phyloP scores from a whole-genome alignment of 1,284 basidiomycete genomes.

The Marasmius sp. region DNA sequence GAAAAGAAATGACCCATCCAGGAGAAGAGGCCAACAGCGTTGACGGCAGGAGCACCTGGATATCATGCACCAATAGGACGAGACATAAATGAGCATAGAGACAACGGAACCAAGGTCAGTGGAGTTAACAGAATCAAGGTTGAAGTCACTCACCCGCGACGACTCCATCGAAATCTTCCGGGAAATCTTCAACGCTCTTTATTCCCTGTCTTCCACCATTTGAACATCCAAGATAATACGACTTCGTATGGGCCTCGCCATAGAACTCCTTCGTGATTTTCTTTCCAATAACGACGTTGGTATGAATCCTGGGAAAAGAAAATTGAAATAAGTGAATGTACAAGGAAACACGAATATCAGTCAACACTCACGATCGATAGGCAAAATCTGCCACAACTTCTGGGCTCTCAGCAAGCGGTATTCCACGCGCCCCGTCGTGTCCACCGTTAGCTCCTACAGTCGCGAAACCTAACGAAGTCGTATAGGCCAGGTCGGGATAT shows the following conservation, averaged over 20 bases:
- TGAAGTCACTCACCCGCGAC: constrained; percentile 10
- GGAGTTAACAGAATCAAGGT: no score
- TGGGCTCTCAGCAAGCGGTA: constrained; percentile 4
- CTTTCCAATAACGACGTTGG: constrained; percentile 16
- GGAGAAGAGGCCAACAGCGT: constrained; percentile 8
- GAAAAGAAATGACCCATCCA: constrained; percentile 9
- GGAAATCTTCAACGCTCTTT: constrained; percentile 16
- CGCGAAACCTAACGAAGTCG: constrained; percentile 7
- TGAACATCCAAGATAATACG: constrained; percentile 21
- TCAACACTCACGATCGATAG: constrained; percentile 8
- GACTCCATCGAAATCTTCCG: constrained; percentile 21
- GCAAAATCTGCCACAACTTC: constrained; percentile 12
- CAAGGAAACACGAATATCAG: not conserved
- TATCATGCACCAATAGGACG: no score
- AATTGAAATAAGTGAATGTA: not conserved
- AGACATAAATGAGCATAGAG: not conserved
- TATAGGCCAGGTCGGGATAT: constrained; percentile 9
- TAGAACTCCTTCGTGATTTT: constrained; percentile 15
- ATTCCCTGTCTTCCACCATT: constrained; percentile 20
- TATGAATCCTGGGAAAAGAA: constrained; percentile 6
- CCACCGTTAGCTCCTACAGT: constrained; percentile 14
- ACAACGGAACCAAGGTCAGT: not conserved
- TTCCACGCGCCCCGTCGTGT: constrained; percentile 10
- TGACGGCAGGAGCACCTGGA: constrained; percentile 9
- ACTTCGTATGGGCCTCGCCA: constrained; percentile 8